A percentile compares a stretch with the other conserved stretches of the same genome.
Evolutionary conservation across 257 asterid genomes (phyloP).

Genomic region (Coffea canephora): DNA sequence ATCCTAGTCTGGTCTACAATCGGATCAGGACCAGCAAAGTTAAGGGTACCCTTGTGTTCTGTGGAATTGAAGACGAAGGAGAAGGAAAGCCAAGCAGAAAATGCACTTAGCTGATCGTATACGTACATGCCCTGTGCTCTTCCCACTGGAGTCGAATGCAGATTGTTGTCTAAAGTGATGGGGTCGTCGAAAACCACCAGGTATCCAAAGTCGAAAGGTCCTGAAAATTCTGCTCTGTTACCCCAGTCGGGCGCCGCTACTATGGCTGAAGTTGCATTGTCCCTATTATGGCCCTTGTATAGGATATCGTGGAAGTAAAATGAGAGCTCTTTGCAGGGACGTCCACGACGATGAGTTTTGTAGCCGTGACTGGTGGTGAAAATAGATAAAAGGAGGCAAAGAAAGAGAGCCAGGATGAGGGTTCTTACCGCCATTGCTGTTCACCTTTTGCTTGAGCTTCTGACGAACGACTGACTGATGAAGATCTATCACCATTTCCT

Average conservation of each 20-base stretch:
- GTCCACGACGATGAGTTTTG: slow-evolving; percentile 6
- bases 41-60: slow-evolving; percentile 47
- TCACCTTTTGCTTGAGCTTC: not conserved
- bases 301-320: slow-evolving; percentile 77
- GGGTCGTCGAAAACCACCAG: slow-evolving; percentile 76
- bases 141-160: slow-evolving; percentile 63
- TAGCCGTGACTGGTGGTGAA: slow-evolving; percentile 11
- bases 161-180: slow-evolving; percentile 59
- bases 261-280: slow-evolving; percentile 66
- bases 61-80: slow-evolving; percentile 68
- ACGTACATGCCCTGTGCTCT: slow-evolving; percentile 78
- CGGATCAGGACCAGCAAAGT: slow-evolving; percentile 78
- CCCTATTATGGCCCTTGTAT: slow-evolving; percentile 56
- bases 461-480: not conserved
- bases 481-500: not conserved
- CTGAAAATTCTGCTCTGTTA: slow-evolving; percentile 43
- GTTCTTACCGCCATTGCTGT: slow-evolving; percentile 23
- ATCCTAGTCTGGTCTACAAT: slow-evolving; percentile 7
- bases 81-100: slow-evolving; percentile 66
- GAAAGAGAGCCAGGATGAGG: slow-evolving; percentile 14
- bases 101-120: slow-evolving; percentile 48
- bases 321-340: slow-evolving; percentile 50
- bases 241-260: slow-evolving; percentile 71
- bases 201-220: slow-evolving; percentile 50
- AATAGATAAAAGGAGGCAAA: slow-evolving; percentile 14